Conservation (phyloP, 257 asterid genomes). For the Gardenia jasminoides region DNA sequence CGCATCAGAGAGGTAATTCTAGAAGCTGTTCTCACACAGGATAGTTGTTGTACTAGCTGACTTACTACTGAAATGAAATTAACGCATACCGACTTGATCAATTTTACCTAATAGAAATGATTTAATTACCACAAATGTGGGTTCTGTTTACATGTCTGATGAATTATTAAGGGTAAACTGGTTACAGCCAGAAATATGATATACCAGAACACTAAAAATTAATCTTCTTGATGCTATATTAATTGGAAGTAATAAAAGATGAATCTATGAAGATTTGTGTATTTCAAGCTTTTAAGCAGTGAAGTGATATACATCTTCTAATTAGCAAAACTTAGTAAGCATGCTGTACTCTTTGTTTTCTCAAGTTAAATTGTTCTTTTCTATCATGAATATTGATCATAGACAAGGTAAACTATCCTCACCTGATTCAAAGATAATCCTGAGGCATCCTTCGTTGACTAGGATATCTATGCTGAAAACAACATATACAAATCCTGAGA, state of each 20-base stretch:
- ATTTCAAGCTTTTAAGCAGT: background rate
- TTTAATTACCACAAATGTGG: background rate
- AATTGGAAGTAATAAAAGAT: background rate
- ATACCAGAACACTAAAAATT: background rate
- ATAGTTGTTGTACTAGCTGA: constrained; percentile 1
- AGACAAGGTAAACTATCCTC: background rate
- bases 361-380: too few species aligned
- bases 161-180: background rate
- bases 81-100: background rate
- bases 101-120: background rate
- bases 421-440: background rate
- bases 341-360: too few species aligned
- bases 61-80: background rate
- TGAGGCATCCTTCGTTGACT: background rate
- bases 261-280: background rate
- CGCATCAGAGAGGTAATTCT: constrained; percentile 58
- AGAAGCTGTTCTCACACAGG: background rate
- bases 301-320: background rate
- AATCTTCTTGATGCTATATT: background rate
- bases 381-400: too few species aligned
- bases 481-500: too few species aligned
- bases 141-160: background rate
- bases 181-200: background rate
- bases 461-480: background rate
- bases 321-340: background rate